Base-by-base conservation (phyloP, 2,329 filamentous ascomycete genomes). In the Colletotrichum sp. region DNA sequence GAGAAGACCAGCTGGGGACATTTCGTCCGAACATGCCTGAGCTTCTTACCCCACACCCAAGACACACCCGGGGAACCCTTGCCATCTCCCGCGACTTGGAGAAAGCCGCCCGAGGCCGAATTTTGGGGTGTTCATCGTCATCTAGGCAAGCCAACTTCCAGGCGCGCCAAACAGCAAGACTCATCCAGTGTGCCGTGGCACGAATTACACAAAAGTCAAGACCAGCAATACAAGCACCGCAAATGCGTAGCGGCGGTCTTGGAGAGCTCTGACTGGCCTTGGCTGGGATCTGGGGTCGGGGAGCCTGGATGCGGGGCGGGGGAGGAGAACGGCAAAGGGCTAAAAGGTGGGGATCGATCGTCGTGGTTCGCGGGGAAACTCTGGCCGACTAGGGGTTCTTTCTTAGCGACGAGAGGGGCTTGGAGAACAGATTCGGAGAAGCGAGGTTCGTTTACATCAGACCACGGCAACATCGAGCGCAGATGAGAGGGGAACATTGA, bases 351-450 rank as follows among this genome's bases (percentile, higher is more conserved):
- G 22, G 64, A 61, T 65, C 32, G 59, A 62, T 74, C 39, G 36
- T 65, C 49, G 64, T 76, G 74, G 74, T 76, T 76, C 65, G 74
- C 74, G 74, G 74, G 74, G 70, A 76, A 76, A 74, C 36, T 74
- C 52, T 72, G 44, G 34, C 74, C 70, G 74, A 36, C 65, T 64
- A 34, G 64, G 64, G 69, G 39, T 32, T 52, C 25, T 15, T 8
- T 66, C 34, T 66, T 66, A n/a, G 63, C 36, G 36, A 29, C 29
- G 25, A 66, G 63, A 66, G 63, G 36, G 30, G n/a, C 27, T 25
- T 36, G 36, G 61, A 12, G 36, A 49, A 19, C 13, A 30, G 9
- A 36, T 55, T 63, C 72, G 62, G 72, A 30, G 64, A 73, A 29
- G 57, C 29, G 52, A 39, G 70, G 12, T 8, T 61, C 13, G 22